These are phyloP conservation scores for Castanopsis chinensis DNA, from an alignment of 306 rosid genomes.

Conservation along the genomic window DNA sequence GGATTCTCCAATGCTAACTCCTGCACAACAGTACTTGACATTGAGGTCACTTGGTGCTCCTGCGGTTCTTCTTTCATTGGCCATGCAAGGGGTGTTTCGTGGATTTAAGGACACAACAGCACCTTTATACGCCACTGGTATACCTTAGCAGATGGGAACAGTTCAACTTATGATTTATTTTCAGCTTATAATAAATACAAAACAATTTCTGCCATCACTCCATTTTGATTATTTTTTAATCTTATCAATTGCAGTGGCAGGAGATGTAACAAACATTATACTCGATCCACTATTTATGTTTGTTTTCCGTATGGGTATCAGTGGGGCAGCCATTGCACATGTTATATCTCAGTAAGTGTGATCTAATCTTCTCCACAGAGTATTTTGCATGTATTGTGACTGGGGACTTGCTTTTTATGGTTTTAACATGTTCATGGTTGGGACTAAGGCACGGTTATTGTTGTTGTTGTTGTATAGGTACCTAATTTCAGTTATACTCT, in stretches of 20 bases:
- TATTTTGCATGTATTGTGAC: not conserved
- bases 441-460: not conserved
- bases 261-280: slow-evolving; percentile 82
- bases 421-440: slow-evolving; percentile 2
- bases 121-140: slow-evolving; percentile 90
- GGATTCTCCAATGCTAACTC: slow-evolving; percentile 82
- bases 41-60: slow-evolving; percentile 97
- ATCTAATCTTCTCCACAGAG: not conserved
- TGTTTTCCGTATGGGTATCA: slow-evolving; percentile 59
- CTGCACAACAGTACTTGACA: slow-evolving; percentile 73
- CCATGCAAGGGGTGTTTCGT: slow-evolving; percentile 95
- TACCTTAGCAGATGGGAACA: slow-evolving; percentile 17
- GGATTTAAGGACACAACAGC: slow-evolving; percentile 94
- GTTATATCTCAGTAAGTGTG: slow-evolving; percentile 88
- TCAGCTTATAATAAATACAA: not conserved
- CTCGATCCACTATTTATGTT: slow-evolving; percentile 82
- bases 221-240: slow-evolving; percentile 23
- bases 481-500: slow-evolving; percentile 62
- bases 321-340: slow-evolving; percentile 96
- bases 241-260: slow-evolving; percentile 57
- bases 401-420: not conserved
- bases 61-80: slow-evolving; percentile 91
- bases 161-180: not conserved
- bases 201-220: slow-evolving; percentile 1
- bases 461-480: slow-evolving; percentile 39